phyloP scores from a whole-genome alignment of 2,329 filamentous ascomycete genomes.

The Coleophoma crateriformis region DNA sequence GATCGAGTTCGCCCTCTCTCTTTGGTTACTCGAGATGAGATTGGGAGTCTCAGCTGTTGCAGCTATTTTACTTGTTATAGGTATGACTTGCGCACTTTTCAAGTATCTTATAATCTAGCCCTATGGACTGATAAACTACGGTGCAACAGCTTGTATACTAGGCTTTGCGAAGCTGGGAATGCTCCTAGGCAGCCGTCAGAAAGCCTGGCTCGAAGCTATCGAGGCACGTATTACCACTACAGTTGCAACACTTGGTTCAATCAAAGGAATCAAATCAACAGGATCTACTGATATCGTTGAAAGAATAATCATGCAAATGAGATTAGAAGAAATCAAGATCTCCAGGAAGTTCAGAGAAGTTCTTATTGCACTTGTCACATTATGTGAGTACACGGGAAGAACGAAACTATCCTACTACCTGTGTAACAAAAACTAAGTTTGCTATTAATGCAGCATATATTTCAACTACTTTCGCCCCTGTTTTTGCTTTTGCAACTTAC shows the following conservation, averaged over 20 bases:
- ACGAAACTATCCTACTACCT: background rate
- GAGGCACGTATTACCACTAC: constrained; percentile 4
- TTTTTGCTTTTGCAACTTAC: background rate
- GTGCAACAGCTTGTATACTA: background rate
- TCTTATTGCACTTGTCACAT: constrained; percentile 12
- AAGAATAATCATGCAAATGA: background rate
- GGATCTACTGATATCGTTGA: constrained; percentile 2
- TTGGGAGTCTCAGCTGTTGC: background rate
- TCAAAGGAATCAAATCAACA: constrained; percentile 4
- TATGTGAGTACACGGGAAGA: background rate
- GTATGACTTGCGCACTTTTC: background rate
- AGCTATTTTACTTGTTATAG: constrained; percentile 1
- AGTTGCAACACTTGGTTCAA: constrained; percentile 2
- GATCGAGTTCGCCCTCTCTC: constrained; percentile 27
- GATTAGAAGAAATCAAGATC: constrained; percentile 31
- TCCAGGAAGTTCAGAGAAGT: constrained; percentile 31
- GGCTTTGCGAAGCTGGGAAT: background rate
- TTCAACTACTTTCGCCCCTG: background rate
- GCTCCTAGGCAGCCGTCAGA: background rate
- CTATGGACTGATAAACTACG: background rate
- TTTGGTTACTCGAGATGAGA: constrained; percentile 25
- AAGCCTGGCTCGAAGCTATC: constrained; percentile 6
- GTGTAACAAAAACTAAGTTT: background rate
- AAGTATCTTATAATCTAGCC: background rate
- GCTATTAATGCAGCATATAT: background rate